These are phyloP conservation scores for Aspergillus jensenii DNA, from an alignment of 2,329 filamentous ascomycete species.

Conservation along the genomic window DNA sequence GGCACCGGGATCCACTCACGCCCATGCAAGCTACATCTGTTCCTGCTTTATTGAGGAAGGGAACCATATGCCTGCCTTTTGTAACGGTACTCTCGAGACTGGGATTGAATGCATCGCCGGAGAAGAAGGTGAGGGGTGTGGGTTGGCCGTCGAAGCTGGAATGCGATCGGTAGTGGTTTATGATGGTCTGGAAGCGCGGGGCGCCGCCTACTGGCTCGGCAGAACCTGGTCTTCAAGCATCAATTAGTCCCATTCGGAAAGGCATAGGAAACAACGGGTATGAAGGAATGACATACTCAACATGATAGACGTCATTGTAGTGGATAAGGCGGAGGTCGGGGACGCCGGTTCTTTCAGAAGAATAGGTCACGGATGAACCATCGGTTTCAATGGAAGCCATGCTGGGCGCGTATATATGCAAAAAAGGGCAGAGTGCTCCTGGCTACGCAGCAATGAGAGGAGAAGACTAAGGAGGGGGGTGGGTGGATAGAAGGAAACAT, in stretches of 20 bases:
- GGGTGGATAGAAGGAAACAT: background rate
- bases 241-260: background rate
- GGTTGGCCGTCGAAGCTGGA: conserved; percentile 63
- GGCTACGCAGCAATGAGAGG: background rate
- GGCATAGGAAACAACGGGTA: no score
- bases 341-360: conserved; percentile 44
- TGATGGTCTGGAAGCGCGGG: conserved; percentile 74
- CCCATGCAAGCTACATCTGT: conserved; percentile 82
- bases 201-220: conserved; percentile 81
- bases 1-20: conserved; percentile 49
- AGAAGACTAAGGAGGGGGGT: background rate
- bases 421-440: background rate
- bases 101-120: conserved; percentile 89
- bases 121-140: conserved; percentile 75
- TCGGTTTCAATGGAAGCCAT: conserved; percentile 33
- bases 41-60: conserved; percentile 73
- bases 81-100: conserved; percentile 86
- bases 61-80: conserved; percentile 88
- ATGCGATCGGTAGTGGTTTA: conserved; percentile 70
- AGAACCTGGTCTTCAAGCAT: conserved; percentile 55
- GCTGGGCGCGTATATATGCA: background rate
- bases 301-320: conserved; percentile 93
- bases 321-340: conserved; percentile 81
- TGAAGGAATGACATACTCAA: conserved; percentile 55
- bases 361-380: conserved; percentile 43